These are phyloP conservation scores for Thermothelomyces thermophilus DNA, from an alignment of 2,329 filamentous ascomycete species.

Conservation along the genomic window DNA sequence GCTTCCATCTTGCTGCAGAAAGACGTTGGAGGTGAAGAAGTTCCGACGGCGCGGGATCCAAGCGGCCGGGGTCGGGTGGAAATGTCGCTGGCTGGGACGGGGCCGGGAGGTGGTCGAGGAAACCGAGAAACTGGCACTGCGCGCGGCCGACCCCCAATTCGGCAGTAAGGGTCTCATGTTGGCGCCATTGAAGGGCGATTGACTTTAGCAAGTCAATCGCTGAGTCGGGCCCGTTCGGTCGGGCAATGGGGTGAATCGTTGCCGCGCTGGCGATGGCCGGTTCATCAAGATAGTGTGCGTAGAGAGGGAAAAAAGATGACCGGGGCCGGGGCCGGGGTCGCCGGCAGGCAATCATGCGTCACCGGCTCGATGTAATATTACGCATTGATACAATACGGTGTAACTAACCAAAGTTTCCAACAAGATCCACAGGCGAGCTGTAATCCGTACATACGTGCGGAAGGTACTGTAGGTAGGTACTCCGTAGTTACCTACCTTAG, in stretches of 20 bases:
- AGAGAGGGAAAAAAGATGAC: too few species aligned
- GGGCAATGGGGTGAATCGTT: not conserved
- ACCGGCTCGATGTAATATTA: too few species aligned
- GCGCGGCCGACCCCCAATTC: conserved; percentile 14
- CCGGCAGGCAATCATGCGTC: not conserved
- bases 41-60: conserved; percentile 48
- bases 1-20: conserved; percentile 38
- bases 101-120: conserved; percentile 3
- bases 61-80: conserved; percentile 41
- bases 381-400: too few species aligned
- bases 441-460: too few species aligned
- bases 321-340: not conserved
- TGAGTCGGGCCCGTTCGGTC: not conserved
- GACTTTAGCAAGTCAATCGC: not conserved
- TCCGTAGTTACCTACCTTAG: too few species aligned
- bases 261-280: not conserved
- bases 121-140: conserved; percentile 4
- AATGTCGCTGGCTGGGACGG: conserved; percentile 28
- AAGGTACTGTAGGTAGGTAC: too few species aligned
- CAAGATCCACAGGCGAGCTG: too few species aligned
- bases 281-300: not conserved
- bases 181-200: conserved; percentile 20
- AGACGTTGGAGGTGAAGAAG: conserved; percentile 62
- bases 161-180: conserved; percentile 20
- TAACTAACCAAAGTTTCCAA: too few species aligned